Evolutionary conservation across 1,284 basidiomycete genomes (phyloP).

Genomic region (Ganoderma resinaceum): DNA sequence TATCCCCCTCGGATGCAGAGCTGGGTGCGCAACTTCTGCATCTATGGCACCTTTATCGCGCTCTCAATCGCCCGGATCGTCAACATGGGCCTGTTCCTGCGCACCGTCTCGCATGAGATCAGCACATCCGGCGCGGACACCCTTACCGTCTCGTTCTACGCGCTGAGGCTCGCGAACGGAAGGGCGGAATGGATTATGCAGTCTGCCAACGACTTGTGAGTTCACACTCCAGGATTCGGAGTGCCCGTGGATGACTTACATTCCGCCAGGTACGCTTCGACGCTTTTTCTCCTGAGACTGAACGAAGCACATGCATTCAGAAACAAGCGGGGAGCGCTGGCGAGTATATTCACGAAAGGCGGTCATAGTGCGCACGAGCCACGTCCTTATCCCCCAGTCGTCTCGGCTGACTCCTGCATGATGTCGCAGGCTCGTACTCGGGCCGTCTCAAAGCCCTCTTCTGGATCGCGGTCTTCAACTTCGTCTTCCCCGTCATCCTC

Average conservation of each 20-base stretch:
- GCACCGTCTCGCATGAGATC: too few relatives aligned
- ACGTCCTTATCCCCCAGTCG: too few relatives aligned
- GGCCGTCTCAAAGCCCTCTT: constrained; percentile 30
- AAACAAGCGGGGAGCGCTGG: too few relatives aligned
- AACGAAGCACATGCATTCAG: too few relatives aligned
- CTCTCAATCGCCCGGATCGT: not conserved
- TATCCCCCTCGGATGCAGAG: constrained; percentile 24
- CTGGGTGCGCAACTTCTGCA: not conserved
- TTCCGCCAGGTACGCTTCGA: not conserved
- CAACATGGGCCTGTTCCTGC: not conserved
- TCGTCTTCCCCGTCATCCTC: constrained; percentile 40
- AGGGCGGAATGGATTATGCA: constrained; percentile 40
- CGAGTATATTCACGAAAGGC: too few relatives aligned
- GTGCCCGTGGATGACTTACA: too few relatives aligned
- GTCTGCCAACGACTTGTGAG: constrained; percentile 36
- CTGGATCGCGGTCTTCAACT: constrained; percentile 41
- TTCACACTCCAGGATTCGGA: not conserved
- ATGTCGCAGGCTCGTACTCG: not conserved
- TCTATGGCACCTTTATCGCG: not conserved
- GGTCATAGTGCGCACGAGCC: not conserved
- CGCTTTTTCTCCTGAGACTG: not conserved
- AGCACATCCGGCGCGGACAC: not conserved
- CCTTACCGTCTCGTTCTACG: too few relatives aligned
- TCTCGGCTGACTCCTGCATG: constrained; percentile 21
- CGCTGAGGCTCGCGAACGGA: constrained; percentile 1